phyloP scores from a whole-genome alignment of 345 rosid species.

The Orychophragmus violaceus region DNA sequence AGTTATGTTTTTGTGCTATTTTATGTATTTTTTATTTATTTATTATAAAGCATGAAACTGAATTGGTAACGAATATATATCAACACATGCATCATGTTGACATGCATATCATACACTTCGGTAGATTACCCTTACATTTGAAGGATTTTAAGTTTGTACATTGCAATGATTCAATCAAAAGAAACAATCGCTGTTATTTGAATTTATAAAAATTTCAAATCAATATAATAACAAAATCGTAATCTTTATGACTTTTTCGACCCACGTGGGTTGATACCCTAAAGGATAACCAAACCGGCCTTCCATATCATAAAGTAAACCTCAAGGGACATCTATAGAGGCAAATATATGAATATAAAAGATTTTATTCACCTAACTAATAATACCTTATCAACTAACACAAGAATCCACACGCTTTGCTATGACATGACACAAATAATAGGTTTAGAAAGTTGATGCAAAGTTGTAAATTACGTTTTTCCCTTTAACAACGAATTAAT shows the following conservation, averaged over 20 bases:
- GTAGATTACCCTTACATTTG: background rate
- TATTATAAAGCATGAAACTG: background rate
- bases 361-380: slow-evolving; percentile 33
- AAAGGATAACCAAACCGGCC: slow-evolving; percentile 25
- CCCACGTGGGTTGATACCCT: slow-evolving; percentile 33
- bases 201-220: background rate
- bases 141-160: background rate
- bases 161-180: slow-evolving; percentile 13
- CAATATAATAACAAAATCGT: slow-evolving; percentile 11
- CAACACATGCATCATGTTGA: background rate
- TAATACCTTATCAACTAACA: slow-evolving; percentile 16
- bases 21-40: too few species aligned
- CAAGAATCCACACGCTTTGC: slow-evolving; percentile 22
- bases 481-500: background rate
- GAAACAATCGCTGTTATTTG: slow-evolving; percentile 1
- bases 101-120: background rate
- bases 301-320: slow-evolving; percentile 18
- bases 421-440: slow-evolving; percentile 7
- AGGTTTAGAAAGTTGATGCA: slow-evolving; percentile 2
- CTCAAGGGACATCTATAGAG: slow-evolving; percentile 29
- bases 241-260: slow-evolving; percentile 9
- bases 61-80: background rate
- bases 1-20: too few species aligned
- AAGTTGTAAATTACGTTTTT: slow-evolving; percentile 13
- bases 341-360: slow-evolving; percentile 16